phyloP scores from a whole-genome alignment of 75 land plant species.

The Adiantum capillusveneris region DNA sequence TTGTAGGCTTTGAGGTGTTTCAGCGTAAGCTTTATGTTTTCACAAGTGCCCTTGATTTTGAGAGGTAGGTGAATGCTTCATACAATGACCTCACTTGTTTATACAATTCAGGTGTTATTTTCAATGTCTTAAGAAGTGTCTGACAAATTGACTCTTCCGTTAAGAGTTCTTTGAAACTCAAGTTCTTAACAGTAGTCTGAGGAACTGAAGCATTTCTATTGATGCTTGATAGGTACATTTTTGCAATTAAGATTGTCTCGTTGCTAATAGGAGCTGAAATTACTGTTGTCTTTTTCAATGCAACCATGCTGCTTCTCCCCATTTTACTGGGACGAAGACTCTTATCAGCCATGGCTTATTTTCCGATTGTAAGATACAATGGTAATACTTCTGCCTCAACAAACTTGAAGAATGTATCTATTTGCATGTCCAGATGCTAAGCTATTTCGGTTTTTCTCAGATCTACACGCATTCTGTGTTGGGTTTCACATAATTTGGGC shows the following conservation, averaged over 20 bases:
- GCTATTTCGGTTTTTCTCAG: constrained; percentile 14
- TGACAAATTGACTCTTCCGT: too few species aligned
- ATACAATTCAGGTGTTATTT: too few species aligned
- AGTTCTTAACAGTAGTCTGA: too few species aligned
- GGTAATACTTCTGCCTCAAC: constrained; percentile 27
- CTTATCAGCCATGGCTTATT: constrained; percentile 65
- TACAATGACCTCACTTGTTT: too few species aligned
- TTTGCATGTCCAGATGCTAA: too few species aligned
- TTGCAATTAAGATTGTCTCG: constrained; percentile 74
- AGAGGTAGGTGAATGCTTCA: constrained; percentile 42
- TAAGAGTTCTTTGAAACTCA: too few species aligned
- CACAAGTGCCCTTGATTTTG: constrained; percentile 50
- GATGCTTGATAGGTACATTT: constrained; percentile 45
- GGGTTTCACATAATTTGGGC: constrained; percentile 86
- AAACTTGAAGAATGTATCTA: too few species aligned
- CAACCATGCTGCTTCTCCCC: constrained; percentile 76
- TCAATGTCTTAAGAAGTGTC: too few species aligned
- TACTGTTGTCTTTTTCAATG: constrained; percentile 75
- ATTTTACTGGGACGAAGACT: constrained; percentile 73
- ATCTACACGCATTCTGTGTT: constrained; percentile 87
- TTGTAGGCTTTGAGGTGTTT: too few species aligned
- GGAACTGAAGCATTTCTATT: too few species aligned
- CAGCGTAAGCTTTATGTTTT: too few species aligned
- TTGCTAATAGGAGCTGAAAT: constrained; percentile 89
- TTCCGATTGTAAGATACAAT: constrained; percentile 85